Evolutionary conservation across 2,329 filamentous ascomycete species (phyloP).

Genomic region (Biscogniauxia marginata): DNA sequence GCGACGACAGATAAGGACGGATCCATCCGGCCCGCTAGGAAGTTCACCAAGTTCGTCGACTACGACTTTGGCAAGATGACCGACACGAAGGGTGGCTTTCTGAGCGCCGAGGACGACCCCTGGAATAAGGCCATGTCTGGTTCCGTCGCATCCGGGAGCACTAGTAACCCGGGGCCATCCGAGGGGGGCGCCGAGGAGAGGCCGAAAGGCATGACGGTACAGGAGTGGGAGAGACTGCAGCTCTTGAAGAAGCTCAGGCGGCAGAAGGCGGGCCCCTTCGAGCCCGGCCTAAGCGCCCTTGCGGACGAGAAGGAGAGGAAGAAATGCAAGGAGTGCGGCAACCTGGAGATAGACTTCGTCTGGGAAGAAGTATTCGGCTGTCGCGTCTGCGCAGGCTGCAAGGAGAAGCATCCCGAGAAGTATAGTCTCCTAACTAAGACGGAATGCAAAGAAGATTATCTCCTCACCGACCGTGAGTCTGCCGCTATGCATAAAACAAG

Average conservation of each 20-base stretch:
- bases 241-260: slow-evolving; percentile 69
- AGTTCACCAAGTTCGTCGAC: slow-evolving; percentile 92
- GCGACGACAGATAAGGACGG: slow-evolving; percentile 28
- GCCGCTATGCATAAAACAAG: neutral
- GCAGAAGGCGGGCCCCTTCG: slow-evolving; percentile 77
- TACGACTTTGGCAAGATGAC: slow-evolving; percentile 99
- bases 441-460: slow-evolving; percentile 91
- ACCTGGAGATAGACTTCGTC: slow-evolving; percentile 87
- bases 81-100: slow-evolving; percentile 93
- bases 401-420: slow-evolving; percentile 86
- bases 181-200: slow-evolving; percentile 53
- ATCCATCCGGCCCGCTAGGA: slow-evolving; percentile 72
- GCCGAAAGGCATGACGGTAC: slow-evolving; percentile 83
- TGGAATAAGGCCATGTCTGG: slow-evolving; percentile 74
- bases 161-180: slow-evolving; percentile 32
- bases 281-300: slow-evolving; percentile 80
- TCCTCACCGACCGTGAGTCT: slow-evolving; percentile 80
- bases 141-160: slow-evolving; percentile 32
- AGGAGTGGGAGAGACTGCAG: slow-evolving; percentile 87
- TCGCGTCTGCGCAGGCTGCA: slow-evolving; percentile 77
- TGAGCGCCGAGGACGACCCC: slow-evolving; percentile 89
- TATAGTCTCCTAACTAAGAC: slow-evolving; percentile 97
- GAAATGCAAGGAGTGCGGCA: slow-evolving; percentile 79
- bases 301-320: slow-evolving; percentile 63
- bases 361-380: slow-evolving; percentile 84